Percentiles rank a stretch among this genome's conserved stretches.
phyloP scores from a whole-genome alignment of 164 flowering plant genomes.

The Stephania cephalantha region DNA sequence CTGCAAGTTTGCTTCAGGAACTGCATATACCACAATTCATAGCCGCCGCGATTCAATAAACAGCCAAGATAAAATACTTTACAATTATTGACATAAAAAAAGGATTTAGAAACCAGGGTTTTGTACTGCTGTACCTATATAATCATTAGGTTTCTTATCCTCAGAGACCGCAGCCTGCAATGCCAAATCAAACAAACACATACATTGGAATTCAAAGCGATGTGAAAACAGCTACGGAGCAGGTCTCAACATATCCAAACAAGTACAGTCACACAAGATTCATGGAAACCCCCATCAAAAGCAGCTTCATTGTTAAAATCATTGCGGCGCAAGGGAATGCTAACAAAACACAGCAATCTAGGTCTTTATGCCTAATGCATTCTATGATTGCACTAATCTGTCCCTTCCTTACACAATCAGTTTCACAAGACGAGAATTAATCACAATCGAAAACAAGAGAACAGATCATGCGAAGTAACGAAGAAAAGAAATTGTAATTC shows the following conservation, averaged over 20 bases:
- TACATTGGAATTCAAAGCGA: neutral
- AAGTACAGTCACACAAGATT: too few species aligned
- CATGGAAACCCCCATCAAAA: too few species aligned
- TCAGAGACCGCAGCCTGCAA: constrained; percentile 71
- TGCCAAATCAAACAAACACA: constrained; percentile 6
- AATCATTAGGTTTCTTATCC: constrained; percentile 34
- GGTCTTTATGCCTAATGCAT: neutral
- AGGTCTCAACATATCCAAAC: neutral
- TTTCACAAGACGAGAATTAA: neutral
- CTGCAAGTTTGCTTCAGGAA: constrained; percentile 64
- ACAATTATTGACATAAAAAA: neutral
- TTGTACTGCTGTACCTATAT: constrained; percentile 56
- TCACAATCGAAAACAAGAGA: neutral
- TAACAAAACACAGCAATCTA: neutral
- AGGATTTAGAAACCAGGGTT: constrained; percentile 3
- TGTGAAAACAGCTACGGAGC: neutral
- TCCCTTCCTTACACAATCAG: neutral
- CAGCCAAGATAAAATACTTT: neutral
- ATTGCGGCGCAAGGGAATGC: neutral
- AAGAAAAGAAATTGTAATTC: neutral
- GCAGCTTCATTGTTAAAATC: too few species aligned
- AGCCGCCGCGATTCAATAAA: neutral
- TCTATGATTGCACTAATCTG: neutral
- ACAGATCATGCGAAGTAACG: too few species aligned
- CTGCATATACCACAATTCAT: constrained; percentile 33